These are phyloP conservation scores for Arxiozyma bovina DNA, from an alignment of 1,139 yeast species.

Conservation along the genomic window DNA sequence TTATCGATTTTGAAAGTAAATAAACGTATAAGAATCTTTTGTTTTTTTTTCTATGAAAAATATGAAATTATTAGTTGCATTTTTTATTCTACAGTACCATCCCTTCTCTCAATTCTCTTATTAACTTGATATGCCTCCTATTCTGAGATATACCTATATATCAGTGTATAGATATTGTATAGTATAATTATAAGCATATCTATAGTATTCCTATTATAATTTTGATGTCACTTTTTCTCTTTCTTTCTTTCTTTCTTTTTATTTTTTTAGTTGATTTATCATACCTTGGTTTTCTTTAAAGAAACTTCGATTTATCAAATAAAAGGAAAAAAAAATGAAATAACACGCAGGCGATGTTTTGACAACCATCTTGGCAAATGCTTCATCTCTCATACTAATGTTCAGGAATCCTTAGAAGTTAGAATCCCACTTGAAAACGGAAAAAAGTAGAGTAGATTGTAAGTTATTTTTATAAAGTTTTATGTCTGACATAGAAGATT, in stretches of 20 bases:
- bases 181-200: slow-evolving; percentile 1
- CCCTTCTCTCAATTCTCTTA: not conserved
- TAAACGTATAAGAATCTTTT: slow-evolving; percentile 5
- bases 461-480: not conserved
- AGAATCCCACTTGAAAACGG: not conserved
- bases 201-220: not conserved
- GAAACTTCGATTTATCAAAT: no score
- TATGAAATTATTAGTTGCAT: not conserved
- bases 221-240: no score
- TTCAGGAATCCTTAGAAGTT: no score
- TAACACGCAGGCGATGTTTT: no score
- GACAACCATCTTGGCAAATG: no score
- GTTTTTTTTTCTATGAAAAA: no score
- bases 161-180: slow-evolving; percentile 1
- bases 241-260: no score
- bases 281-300: no score
- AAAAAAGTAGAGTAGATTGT: not conserved
- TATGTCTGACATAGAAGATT: slow-evolving; percentile 11
- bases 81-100: no score
- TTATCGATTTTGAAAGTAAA: slow-evolving; percentile 22
- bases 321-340: no score
- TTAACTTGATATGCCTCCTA: not conserved
- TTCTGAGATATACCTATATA: not conserved
- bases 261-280: no score
- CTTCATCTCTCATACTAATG: no score